Evolutionary conservation across 106 monocot species (phyloP).

Genomic region (Chionographis japonica): DNA sequence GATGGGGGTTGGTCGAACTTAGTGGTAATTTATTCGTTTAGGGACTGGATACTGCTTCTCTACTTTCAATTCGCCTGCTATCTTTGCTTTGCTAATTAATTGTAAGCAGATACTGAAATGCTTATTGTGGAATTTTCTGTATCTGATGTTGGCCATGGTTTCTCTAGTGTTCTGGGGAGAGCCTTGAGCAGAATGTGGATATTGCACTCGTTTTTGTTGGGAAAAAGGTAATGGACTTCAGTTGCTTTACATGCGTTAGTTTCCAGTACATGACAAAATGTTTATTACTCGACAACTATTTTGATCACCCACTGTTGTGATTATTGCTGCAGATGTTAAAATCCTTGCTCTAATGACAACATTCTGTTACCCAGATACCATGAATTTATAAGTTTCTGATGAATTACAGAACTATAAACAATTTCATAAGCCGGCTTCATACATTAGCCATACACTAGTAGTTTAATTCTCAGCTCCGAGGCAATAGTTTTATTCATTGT

Average conservation of each 20-base stretch:
- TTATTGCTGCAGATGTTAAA: no score
- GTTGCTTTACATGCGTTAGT: background rate
- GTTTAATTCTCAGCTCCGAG: no score
- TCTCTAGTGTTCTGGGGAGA: slow-evolving; percentile 55
- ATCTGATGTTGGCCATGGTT: background rate
- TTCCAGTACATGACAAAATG: background rate
- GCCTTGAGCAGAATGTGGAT: slow-evolving; percentile 43
- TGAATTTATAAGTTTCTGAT: no score
- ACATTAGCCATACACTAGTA: no score
- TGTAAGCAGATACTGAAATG: background rate
- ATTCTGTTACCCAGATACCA: no score
- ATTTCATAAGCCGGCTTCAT: no score
- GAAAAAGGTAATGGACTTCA: slow-evolving; percentile 46
- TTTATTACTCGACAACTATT: no score
- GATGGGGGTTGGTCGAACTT: slow-evolving; percentile 92
- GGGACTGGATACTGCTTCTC: background rate
- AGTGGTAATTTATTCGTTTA: slow-evolving; percentile 44
- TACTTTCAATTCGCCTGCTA: background rate
- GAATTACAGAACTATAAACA: no score
- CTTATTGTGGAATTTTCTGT: background rate
- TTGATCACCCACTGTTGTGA: no score
- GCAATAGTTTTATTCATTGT: no score
- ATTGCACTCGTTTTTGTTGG: slow-evolving; percentile 82
- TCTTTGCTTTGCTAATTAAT: background rate
- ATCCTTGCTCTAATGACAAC: no score